Evolutionary conservation across 805 yeast genomes (phyloP).

Genomic region (Tetrapisispora taiwanensis): DNA sequence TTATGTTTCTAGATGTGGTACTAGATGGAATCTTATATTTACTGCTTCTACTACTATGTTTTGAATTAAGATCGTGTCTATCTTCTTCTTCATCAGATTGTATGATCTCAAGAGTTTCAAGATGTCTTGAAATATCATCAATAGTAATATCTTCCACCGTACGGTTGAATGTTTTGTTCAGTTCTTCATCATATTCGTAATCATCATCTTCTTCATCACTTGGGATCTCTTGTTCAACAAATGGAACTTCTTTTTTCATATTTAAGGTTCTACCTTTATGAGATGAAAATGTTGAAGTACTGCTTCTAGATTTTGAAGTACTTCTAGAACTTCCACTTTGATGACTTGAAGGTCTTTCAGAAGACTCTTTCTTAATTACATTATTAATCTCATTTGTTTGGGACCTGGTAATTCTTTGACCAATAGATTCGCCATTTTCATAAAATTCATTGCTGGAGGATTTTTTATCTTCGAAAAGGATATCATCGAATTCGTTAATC

Average conservation of each 20-base stretch:
- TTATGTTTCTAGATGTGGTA: conserved; percentile 20
- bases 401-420: conserved; percentile 22
- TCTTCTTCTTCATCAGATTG: conserved; percentile 10
- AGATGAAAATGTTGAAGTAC: neutral
- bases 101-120: conserved; percentile 28
- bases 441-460: neutral
- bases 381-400: conserved; percentile 7
- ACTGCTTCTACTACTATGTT: neutral
- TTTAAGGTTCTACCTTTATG: conserved; percentile 8
- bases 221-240: conserved; percentile 21
- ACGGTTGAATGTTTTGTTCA: conserved; percentile 29
- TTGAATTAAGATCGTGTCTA: conserved; percentile 1
- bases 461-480: conserved; percentile 15
- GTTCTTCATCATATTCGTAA: conserved; percentile 28
- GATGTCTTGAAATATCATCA: conserved; percentile 30
- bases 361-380: conserved; percentile 2
- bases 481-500: conserved; percentile 38
- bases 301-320: neutral
- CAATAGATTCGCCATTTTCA: neutral
- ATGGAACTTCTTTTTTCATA: conserved; percentile 17
- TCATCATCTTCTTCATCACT: conserved; percentile 30
- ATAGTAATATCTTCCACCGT: conserved; percentile 32
- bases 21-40: conserved; percentile 24
- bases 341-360: neutral
- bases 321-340: neutral